Conservation (phyloP, 805 yeast genomes). For the Myxozyma nipponensis region DNA sequence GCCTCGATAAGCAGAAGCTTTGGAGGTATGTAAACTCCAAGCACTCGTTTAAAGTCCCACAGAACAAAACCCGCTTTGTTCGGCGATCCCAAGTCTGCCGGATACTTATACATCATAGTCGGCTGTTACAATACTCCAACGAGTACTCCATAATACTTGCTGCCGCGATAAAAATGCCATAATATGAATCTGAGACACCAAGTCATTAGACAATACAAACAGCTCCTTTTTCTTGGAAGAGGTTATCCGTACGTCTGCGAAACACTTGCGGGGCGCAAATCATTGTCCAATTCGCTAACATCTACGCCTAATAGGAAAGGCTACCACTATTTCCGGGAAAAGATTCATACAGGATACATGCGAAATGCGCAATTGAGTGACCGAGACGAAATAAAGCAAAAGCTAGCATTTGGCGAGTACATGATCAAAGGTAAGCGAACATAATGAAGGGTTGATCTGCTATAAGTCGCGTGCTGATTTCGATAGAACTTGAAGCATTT, state of each 20-base stretch:
- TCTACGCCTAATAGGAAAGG: constrained; percentile 35
- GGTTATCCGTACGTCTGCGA: constrained; percentile 37
- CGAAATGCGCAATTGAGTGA: constrained; percentile 30
- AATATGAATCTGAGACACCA: constrained; percentile 9
- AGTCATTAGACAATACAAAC: constrained; percentile 34
- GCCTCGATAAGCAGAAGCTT: too few relatives aligned
- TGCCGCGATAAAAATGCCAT: too few relatives aligned
- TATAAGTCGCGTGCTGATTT: background rate
- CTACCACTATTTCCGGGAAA: constrained; percentile 33
- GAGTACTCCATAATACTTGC: too few relatives aligned
- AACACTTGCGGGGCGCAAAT: too few relatives aligned
- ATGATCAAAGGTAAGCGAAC: constrained; percentile 32
- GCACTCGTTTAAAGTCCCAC: too few relatives aligned
- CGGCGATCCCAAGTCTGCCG: too few relatives aligned
- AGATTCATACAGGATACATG: constrained; percentile 36
- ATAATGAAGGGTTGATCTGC: too few relatives aligned
- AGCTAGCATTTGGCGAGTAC: constrained; percentile 38
- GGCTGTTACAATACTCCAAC: too few relatives aligned
- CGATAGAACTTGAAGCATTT: constrained; percentile 37
- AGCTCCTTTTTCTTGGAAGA: constrained; percentile 39
- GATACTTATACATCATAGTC: too few relatives aligned
- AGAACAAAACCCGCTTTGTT: too few relatives aligned
- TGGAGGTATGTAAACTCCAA: too few relatives aligned
- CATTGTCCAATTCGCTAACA: too few relatives aligned
- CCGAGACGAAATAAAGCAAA: constrained; percentile 33